These are phyloP conservation scores for Geotrichum klebahnii DNA, from an alignment of 1,139 yeast species.

Conservation along the genomic window DNA sequence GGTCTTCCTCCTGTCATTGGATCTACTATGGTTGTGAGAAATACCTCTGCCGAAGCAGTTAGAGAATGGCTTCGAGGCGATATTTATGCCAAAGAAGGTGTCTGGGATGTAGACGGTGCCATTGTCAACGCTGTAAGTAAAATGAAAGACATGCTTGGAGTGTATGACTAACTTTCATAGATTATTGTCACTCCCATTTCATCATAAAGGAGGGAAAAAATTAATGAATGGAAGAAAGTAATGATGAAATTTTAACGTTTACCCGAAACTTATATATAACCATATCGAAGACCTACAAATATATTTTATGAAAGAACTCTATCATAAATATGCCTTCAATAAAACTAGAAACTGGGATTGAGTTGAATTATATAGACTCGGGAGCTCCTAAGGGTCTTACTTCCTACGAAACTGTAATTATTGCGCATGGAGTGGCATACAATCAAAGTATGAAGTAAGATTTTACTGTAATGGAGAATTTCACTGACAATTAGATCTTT, in stretches of 20 bases:
- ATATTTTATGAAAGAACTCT: too few relatives aligned
- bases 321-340: not conserved
- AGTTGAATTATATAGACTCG: constrained; percentile 13
- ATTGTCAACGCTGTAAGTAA: constrained; percentile 1
- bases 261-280: too few relatives aligned
- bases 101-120: constrained; percentile 1
- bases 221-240: too few relatives aligned
- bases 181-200: not conserved
- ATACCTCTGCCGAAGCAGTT: not conserved
- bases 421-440: constrained; percentile 15
- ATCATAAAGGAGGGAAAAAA: too few relatives aligned
- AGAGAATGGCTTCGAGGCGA: not conserved
- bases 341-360: constrained; percentile 6
- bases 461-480: not conserved
- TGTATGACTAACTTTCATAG: not conserved
- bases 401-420: constrained; percentile 10
- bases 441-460: not conserved
- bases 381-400: constrained; percentile 3
- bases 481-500: too few relatives aligned
- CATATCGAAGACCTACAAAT: too few relatives aligned
- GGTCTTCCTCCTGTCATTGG: constrained; percentile 1
- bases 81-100: not conserved
- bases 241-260: too few relatives aligned
- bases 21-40: not conserved
- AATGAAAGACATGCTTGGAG: not conserved